Conservation (phyloP, 169 alveolate genomes). For the Cryptosporidium canis region DNA sequence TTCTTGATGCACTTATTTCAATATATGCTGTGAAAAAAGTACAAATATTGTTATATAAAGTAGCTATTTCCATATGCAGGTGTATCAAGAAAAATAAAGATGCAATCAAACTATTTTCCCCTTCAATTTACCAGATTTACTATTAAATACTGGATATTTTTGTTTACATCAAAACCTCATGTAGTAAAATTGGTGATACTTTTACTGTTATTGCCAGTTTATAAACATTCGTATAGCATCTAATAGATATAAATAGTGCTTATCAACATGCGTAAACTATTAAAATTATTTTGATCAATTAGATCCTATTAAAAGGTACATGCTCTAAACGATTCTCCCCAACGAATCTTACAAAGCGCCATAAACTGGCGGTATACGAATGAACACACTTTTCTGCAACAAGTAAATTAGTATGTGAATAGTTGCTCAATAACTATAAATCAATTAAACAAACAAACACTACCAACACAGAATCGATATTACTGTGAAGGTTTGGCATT, state of each 20-base stretch:
- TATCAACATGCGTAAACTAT: not conserved
- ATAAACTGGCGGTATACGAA: not conserved
- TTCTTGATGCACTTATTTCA: not conserved
- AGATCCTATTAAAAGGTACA: slow-evolving; percentile 37
- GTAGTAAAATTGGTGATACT: not conserved
- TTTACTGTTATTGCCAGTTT: not conserved
- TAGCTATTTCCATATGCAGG: not conserved
- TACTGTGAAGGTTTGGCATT: too few species aligned
- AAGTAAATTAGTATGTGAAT: not conserved
- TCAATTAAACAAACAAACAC: too few species aligned
- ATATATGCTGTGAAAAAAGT: not conserved
- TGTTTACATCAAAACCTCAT: not conserved
- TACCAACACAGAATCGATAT: too few species aligned
- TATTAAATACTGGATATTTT: not conserved
- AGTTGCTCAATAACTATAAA: too few species aligned
- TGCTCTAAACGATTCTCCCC: slow-evolving; percentile 25
- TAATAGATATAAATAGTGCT: not conserved
- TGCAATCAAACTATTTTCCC: not conserved
- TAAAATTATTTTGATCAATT: not conserved
- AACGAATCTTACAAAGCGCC: not conserved
- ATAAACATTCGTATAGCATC: not conserved
- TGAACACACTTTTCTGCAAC: not conserved
- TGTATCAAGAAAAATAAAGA: not conserved
- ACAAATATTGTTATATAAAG: not conserved
- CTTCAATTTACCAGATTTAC: not conserved